Conservation (phyloP, 805 yeast genomes). For the Ogataea glucozyma region DNA sequence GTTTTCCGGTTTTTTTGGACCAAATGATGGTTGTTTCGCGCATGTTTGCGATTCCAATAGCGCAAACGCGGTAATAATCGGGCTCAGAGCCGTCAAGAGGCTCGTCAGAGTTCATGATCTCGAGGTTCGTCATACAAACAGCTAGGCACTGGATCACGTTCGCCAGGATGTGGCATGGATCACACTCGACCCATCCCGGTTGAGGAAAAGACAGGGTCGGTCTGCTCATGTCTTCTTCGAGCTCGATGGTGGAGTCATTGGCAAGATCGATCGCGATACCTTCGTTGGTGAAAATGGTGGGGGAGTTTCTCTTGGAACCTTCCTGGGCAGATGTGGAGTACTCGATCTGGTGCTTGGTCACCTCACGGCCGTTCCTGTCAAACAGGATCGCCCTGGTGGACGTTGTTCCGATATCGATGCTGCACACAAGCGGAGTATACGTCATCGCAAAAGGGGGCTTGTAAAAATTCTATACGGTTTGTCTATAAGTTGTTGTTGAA, state of each 20-base stretch:
- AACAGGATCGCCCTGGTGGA: constrained; percentile 87
- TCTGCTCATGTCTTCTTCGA: constrained; percentile 55
- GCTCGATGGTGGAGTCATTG: constrained; percentile 52
- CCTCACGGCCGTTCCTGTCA: constrained; percentile 67
- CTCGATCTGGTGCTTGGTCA: constrained; percentile 89
- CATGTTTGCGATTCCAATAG: constrained; percentile 92
- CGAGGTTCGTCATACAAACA: constrained; percentile 57
- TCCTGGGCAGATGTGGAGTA: constrained; percentile 72
- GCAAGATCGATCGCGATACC: constrained; percentile 62
- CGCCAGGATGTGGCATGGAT: constrained; percentile 78
- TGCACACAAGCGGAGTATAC: constrained; percentile 50
- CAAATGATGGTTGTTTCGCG: constrained; percentile 91
- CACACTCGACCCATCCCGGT: constrained; percentile 94
- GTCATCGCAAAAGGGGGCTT: constrained; percentile 3
- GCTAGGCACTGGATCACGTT: constrained; percentile 80
- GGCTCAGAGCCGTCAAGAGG: constrained; percentile 33
- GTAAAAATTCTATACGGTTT: not conserved
- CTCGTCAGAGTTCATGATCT: constrained; percentile 53
- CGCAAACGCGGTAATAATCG: constrained; percentile 52
- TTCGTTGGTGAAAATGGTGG: constrained; percentile 69
- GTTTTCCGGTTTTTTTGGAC: constrained; percentile 80
- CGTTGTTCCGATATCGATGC: constrained; percentile 90
- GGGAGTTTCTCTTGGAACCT: constrained; percentile 37
- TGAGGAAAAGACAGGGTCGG: constrained; percentile 78
- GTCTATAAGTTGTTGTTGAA: not conserved